Evolutionary conservation across 1,284 basidiomycete species (phyloP), one percentile per base, ranked within the genome.

Genomic region (Sporisorium graminicola): DNA sequence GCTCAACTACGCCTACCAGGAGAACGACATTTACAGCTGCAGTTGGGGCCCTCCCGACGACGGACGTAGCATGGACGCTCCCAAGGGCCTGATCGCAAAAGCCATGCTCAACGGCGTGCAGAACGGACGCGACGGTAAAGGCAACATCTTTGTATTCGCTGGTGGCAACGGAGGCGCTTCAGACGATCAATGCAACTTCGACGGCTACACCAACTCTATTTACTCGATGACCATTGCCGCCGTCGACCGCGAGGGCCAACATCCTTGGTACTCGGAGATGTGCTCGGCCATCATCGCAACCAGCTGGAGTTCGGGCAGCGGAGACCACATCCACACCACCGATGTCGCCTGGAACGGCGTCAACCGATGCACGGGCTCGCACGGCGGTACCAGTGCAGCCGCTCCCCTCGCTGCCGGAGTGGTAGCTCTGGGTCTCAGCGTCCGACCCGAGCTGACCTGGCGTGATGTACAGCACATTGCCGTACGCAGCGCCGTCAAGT

Each of bases 111-210:
- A 99, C 81, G 97, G 97, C 20, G 91, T 98, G 47, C 92, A 94
- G 86, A 92, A 94, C 57, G 97, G 97, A 5, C 90, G 97, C 54
- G 90, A 87, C 46, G 95, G 95, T 24, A 94, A 93, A 82, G 97
- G 97, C 3, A 94, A 92, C 46, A 89, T 99, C 74, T 99, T 93
- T 82, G 97, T 99, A 40, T 99, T 99, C 86, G 97, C 97, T 1
- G 95, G 94, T 65, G 97, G 97, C 1, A 99, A 99, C 85, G 97
- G 97, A 24, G 97, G 94, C 26, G 90, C 90, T 3, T 89, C 89
- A 57, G 94, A 93, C 33, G 97, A 99, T 85, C 97, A 99, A 87
- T 99, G 97, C 88, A 99, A 99, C 86, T 99, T 99, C 85, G 97
- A 99, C 80, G 97, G 97, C 7, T 99, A 99, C 86, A 99, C 97